Base-by-base conservation (phyloP, 2,329 filamentous ascomycete species). In the Nigrograna mackinnonii region DNA sequence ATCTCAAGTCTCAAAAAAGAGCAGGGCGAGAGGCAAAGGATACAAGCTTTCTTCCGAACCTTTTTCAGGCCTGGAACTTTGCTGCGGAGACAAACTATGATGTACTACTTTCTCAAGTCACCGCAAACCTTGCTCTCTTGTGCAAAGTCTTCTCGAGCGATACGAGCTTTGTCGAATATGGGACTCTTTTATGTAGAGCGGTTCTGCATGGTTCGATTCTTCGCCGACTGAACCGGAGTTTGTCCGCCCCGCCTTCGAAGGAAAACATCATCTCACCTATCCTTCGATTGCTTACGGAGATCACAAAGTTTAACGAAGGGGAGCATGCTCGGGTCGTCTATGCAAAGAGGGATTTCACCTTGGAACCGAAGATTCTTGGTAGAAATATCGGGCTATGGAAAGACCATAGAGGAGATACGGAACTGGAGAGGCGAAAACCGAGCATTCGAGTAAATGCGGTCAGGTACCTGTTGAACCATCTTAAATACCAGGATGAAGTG, bases 191-290 rank as follows among this genome's bases (percentile, higher is more conserved):
- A 35, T 91, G 89, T 65, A 87, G 89, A 52, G 89, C 89, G 13
- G 73, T 97, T 31, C 72, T 99, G 20, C 87, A 91, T 57, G 87
- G 87, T 50, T 82, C 85, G 19, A 89, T 96, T 54, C 77, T 91
- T 49, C 89, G 91, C 55, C 79, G 95, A 3, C 72, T 97, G 18
- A 84, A 89, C 22, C 84, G 85, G 46, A 90, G 89, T 46, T 72
- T 97, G 14, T 86, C 88, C 3, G 83, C 89, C 0, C 85, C 88
- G 18, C 91, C 90, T 67, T 79, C 83, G 35, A 96, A 95, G 62
- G 90, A 91, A 28, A 90, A 89, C 67, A 75, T 97, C 44, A 91
- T 96, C 47, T 94, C 90, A 3, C 92, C 94, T 1, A 91, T 88
- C 18, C 73, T 99, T 44, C 84, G 92, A 43, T 73, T 99, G 38